Conservation (phyloP, 139 green algal species). For the Chlorella ohadii region DNA sequence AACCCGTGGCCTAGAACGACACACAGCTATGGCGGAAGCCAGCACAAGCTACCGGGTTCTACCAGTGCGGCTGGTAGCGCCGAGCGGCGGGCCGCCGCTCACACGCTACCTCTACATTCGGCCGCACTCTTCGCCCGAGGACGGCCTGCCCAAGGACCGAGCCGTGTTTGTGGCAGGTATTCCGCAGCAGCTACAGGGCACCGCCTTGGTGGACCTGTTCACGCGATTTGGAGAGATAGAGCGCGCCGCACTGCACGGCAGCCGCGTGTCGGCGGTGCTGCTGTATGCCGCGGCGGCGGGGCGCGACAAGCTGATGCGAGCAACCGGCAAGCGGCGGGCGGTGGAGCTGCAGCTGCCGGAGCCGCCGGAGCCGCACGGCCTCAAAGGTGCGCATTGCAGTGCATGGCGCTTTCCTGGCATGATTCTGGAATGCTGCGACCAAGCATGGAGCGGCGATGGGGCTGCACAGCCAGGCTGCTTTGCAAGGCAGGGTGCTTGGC, state of each 20-base stretch:
- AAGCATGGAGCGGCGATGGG: too few species aligned
- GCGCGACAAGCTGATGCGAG: conserved; percentile 28
- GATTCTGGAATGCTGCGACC: too few species aligned
- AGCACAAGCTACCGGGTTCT: conserved; percentile 23
- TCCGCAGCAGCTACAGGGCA: conserved; percentile 49
- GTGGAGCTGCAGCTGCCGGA: conserved; percentile 34
- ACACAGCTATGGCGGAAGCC: background rate
- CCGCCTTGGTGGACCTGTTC: conserved; percentile 56
- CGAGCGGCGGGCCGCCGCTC: background rate
- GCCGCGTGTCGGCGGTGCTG: conserved; percentile 67
- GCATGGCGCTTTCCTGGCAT: background rate
- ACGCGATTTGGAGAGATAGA: conserved; percentile 64
- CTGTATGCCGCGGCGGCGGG: conserved; percentile 46
- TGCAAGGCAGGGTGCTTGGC: too few species aligned
- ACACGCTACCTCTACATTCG: conserved; percentile 43
- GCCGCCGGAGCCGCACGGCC: conserved; percentile 34
- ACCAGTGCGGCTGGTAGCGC: background rate
- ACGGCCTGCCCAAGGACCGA: conserved; percentile 29
- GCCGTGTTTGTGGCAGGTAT: conserved; percentile 67
- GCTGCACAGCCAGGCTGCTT: too few species aligned
- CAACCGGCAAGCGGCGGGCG: conserved; percentile 23
- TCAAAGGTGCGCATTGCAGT: conserved; percentile 54
- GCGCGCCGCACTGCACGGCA: conserved; percentile 63
- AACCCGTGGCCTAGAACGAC: too few species aligned
- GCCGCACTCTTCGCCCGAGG: conserved; percentile 3